These are phyloP conservation scores for Kazachstania africana DNA, from an alignment of 805 yeast species.

Conservation along the genomic window DNA sequence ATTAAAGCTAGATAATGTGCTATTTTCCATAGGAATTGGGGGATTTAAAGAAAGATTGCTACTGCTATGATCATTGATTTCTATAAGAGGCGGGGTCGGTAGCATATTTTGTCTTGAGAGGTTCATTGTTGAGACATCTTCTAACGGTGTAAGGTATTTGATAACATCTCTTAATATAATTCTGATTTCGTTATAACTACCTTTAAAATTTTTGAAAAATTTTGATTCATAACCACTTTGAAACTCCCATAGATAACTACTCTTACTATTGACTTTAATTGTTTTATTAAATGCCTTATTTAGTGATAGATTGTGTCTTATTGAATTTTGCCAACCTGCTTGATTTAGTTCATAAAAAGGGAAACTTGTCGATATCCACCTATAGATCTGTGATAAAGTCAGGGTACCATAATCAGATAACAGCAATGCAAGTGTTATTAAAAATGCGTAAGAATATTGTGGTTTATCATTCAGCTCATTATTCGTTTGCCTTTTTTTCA, in stretches of 20 bases:
- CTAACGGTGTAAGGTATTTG: not conserved
- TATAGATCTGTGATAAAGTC: constrained; percentile 72
- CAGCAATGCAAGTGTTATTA: constrained; percentile 87
- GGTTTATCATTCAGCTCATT: constrained; percentile 44
- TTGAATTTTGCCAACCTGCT: constrained; percentile 94
- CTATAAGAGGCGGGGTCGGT: not conserved
- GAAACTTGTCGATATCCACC: constrained; percentile 82
- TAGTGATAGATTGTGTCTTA: constrained; percentile 86
- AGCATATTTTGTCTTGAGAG: not conserved
- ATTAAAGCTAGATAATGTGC: not conserved
- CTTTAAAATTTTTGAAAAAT: constrained; percentile 43
- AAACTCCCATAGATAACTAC: constrained; percentile 80
- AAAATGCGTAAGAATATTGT: constrained; percentile 82
- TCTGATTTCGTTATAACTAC: constrained; percentile 8
- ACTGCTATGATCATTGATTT: not conserved
- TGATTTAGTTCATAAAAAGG: constrained; percentile 69
- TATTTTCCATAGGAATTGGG: not conserved
- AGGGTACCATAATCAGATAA: constrained; percentile 62
- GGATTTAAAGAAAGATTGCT: not conserved
- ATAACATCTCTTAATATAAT: constrained; percentile 5
- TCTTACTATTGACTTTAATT: constrained; percentile 77
- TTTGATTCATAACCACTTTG: constrained; percentile 63
- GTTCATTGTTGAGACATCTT: not conserved
- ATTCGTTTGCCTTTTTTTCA: not conserved
- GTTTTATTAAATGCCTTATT: constrained; percentile 83